Percentiles rank a stretch among this genome's conserved stretches.
Conservation (phyloP, 2,329 filamentous ascomycete genomes). For the Cercospora beticola region DNA sequence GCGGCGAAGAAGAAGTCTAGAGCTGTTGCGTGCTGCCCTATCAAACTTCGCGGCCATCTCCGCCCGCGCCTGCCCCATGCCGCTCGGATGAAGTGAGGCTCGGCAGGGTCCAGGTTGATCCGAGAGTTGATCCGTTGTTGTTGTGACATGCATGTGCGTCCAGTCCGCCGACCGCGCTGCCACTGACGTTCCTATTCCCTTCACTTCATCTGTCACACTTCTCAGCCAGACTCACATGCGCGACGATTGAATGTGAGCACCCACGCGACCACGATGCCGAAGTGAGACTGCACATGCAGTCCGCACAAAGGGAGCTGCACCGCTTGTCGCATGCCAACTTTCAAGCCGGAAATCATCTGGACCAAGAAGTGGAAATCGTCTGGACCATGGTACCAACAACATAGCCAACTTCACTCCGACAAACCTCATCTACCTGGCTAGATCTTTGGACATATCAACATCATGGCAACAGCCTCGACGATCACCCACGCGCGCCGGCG, state of each 20-base stretch:
- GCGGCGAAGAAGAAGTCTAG: background rate
- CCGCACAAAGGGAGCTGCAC: background rate
- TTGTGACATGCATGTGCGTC: background rate
- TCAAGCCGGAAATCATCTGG: background rate
- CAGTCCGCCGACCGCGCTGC: background rate
- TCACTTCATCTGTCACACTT: background rate
- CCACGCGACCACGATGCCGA: background rate
- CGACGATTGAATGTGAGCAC: background rate
- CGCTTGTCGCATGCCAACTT: background rate
- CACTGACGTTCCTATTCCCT: background rate
- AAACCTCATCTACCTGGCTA: background rate
- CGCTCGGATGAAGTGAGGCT: background rate
- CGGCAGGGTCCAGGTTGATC: background rate
- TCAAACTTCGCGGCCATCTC: slow-evolving; percentile 9
- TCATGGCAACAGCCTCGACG: slow-evolving; percentile 21
- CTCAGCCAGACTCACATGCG: background rate
- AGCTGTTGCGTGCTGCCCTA: slow-evolving; percentile 15
- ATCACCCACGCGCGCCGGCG: slow-evolving; percentile 23
- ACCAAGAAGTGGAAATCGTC: background rate
- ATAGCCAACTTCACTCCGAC: background rate
- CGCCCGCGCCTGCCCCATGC: background rate
- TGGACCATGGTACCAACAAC: background rate
- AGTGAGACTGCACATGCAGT: slow-evolving; percentile 8
- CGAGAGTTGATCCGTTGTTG: background rate
- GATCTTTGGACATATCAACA: background rate